Evolutionary conservation across 345 rosid genomes (phyloP).

Genomic region (Eucalyptus lansdowneana): DNA sequence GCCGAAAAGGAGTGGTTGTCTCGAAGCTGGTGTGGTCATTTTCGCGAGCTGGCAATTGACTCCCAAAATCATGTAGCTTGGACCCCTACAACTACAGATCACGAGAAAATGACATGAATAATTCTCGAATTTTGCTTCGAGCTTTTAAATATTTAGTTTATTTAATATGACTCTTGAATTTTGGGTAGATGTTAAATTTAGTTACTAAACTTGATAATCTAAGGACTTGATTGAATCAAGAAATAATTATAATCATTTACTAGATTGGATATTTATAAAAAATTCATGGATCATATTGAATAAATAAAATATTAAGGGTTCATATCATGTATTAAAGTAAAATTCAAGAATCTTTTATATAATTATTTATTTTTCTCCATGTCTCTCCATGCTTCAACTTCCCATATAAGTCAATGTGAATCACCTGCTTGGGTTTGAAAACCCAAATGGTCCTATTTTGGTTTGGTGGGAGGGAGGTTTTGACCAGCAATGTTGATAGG

Average conservation of each 20-base stretch:
- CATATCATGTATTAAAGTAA: too few species aligned
- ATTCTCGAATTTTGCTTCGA: too few species aligned
- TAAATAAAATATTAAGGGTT: too few species aligned
- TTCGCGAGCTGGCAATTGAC: not conserved
- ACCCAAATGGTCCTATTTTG: not conserved
- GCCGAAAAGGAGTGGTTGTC: not conserved
- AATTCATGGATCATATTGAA: not conserved
- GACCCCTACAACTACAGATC: not conserved
- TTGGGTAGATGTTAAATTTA: too few species aligned
- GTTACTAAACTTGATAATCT: too few species aligned
- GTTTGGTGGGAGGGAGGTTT: not conserved
- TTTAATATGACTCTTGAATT: too few species aligned
- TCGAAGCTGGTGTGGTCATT: not conserved
- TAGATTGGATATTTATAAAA: too few species aligned
- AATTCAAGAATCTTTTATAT: not conserved
- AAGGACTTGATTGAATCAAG: too few species aligned
- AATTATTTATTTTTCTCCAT: not conserved
- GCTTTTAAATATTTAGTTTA: fast-evolving
- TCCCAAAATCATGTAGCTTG: not conserved
- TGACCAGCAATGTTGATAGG: not conserved
- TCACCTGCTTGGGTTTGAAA: not conserved
- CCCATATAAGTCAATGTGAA: not conserved
- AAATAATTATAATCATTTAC: too few species aligned
- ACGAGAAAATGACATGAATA: not conserved
- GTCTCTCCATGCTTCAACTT: not conserved